Evolutionary conservation across 768 basidiomycete genomes (phyloP).

Genomic region (Multifurca ochricompacta): DNA sequence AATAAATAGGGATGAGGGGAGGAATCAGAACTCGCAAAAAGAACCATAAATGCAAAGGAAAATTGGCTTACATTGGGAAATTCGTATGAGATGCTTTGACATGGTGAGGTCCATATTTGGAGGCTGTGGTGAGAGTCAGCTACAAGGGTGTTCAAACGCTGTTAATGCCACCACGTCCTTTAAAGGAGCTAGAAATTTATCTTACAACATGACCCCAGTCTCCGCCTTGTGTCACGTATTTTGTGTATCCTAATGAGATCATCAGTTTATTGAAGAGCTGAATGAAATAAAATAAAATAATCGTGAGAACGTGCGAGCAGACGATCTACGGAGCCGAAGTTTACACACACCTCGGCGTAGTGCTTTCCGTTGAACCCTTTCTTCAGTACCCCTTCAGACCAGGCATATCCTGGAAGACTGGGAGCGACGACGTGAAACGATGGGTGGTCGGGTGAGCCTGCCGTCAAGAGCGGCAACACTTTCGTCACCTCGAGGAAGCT

Average conservation of each 20-base stretch:
- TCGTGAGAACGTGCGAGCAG: background rate
- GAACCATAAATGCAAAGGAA: no score
- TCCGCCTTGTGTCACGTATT: constrained; percentile 7
- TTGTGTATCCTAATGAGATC: background rate
- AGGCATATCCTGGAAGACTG: constrained; percentile 25
- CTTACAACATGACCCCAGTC: constrained; percentile 27
- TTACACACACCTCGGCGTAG: constrained; percentile 28
- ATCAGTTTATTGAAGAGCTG: constrained; percentile 1
- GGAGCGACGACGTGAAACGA: constrained; percentile 51
- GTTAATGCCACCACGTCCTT: background rate
- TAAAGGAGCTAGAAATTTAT: background rate
- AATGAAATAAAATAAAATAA: background rate
- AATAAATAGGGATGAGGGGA: no score
- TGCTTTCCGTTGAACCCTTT: constrained; percentile 36
- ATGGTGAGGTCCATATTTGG: background rate
- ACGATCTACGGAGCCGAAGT: background rate
- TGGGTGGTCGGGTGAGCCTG: constrained; percentile 34
- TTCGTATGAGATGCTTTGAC: background rate
- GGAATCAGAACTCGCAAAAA: background rate
- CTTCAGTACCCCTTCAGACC: constrained; percentile 40
- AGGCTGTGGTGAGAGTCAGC: background rate
- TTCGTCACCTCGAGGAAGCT: constrained; percentile 25
- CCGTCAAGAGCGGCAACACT: constrained; percentile 23
- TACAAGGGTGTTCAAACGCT: background rate
- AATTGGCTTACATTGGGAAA: background rate